Evolutionary conservation across 495 filamentous ascomycete species (phyloP).

Genomic region (Baudoinia panamericana): DNA sequence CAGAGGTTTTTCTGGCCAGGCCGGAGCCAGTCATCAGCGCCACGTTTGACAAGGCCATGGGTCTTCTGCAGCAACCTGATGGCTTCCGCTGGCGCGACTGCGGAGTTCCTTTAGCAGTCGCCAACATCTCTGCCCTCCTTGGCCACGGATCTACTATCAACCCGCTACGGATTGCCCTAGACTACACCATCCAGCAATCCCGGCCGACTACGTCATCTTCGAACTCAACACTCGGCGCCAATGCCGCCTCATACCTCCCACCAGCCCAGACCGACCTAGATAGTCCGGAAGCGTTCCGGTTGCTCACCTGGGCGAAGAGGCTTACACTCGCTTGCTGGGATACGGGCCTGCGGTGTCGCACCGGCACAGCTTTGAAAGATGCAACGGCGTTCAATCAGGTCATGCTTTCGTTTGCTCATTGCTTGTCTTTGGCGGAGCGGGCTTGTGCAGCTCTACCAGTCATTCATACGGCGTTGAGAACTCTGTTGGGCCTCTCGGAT

Average conservation of each 20-base stretch:
- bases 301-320: conserved; percentile 26
- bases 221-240: background rate
- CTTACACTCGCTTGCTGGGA: conserved; percentile 37
- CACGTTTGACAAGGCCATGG: conserved; percentile 46
- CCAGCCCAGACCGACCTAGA: conserved; percentile 8
- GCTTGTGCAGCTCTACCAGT: conserved; percentile 33
- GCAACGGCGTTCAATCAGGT: conserved; percentile 56
- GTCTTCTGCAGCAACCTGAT: conserved; percentile 23
- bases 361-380: conserved; percentile 50
- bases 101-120: conserved; percentile 41
- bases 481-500: conserved; percentile 31
- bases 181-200: conserved; percentile 10
- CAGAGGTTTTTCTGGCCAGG: conserved; percentile 40
- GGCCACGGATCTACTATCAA: conserved; percentile 45
- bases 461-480: conserved; percentile 20
- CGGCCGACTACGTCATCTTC: background rate
- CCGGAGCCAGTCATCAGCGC: conserved; percentile 33
- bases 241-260: conserved; percentile 3
- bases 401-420: conserved; percentile 52
- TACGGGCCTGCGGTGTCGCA: conserved; percentile 44
- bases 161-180: conserved; percentile 29
- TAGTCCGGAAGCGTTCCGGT: conserved; percentile 7
- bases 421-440: conserved; percentile 39
- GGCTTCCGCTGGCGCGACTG: conserved; percentile 45
- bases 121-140: conserved; percentile 43